Evolutionary conservation across 805 yeast species (phyloP).

Genomic region (Metschnikowia cerradonensis): DNA sequence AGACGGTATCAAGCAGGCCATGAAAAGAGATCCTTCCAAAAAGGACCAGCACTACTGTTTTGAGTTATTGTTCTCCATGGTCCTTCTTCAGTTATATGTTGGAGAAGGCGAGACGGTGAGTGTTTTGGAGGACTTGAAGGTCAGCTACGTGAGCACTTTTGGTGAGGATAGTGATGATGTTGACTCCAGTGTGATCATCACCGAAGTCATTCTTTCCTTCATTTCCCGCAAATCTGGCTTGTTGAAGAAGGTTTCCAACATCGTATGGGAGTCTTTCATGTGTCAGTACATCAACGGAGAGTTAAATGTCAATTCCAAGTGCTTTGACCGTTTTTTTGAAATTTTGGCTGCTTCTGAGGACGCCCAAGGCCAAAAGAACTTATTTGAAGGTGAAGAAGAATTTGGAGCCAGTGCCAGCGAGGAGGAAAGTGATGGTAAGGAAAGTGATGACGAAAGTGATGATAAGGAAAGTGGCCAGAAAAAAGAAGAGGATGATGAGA

Average conservation of each 20-base stretch:
- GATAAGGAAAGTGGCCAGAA: background rate
- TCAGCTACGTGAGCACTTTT: slow-evolving; percentile 50
- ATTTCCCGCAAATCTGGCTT: slow-evolving; percentile 37
- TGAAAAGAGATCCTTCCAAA: slow-evolving; percentile 18
- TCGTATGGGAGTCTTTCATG: slow-evolving; percentile 41
- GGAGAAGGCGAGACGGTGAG: slow-evolving; percentile 76
- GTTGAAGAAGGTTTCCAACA: slow-evolving; percentile 32
- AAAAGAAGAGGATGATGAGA: slow-evolving; percentile 11
- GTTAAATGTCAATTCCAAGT: slow-evolving; percentile 25
- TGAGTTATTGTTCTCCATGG: slow-evolving; percentile 73
- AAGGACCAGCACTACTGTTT: slow-evolving; percentile 55
- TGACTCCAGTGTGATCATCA: slow-evolving; percentile 32
- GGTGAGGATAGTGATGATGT: slow-evolving; percentile 25
- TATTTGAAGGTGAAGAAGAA: slow-evolving; percentile 61
- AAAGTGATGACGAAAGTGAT: slow-evolving; percentile 7
- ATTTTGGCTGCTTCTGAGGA: slow-evolving; percentile 61
- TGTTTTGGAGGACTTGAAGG: slow-evolving; percentile 67
- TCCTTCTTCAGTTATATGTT: slow-evolving; percentile 68
- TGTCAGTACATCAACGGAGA: slow-evolving; percentile 29
- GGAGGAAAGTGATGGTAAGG: slow-evolving; percentile 11
- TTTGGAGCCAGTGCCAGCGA: slow-evolving; percentile 21
- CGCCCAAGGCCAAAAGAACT: slow-evolving; percentile 68
- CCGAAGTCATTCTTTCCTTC: slow-evolving; percentile 44
- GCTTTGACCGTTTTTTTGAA: slow-evolving; percentile 34
- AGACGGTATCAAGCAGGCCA: slow-evolving; percentile 21